phyloP scores from a whole-genome alignment of 176 grass and related monocot genomes.

The Oryza punctata region DNA sequence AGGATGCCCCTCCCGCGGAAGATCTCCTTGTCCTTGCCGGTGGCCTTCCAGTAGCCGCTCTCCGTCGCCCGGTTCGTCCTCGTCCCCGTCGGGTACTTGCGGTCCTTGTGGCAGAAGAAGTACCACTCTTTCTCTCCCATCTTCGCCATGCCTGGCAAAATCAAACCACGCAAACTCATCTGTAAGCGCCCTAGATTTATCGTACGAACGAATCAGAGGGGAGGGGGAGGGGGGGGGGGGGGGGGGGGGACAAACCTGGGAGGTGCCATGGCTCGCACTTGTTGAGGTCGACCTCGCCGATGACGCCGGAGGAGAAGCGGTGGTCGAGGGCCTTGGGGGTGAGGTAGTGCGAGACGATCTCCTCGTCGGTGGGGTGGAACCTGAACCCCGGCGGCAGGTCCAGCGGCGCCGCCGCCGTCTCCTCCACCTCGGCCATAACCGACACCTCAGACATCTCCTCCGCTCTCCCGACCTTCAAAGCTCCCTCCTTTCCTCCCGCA shows the following conservation, averaged over 20 bases:
- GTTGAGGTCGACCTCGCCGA: constrained; percentile 97
- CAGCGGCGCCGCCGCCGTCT: constrained; percentile 39
- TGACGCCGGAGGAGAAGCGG: constrained; percentile 56
- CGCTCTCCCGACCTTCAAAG: not conserved
- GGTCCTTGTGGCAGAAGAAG: constrained; percentile 94
- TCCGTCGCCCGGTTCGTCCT: constrained; percentile 91
- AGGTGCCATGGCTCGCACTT: constrained; percentile 97
- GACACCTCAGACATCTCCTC: constrained; percentile 56
- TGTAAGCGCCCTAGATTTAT: not conserved
- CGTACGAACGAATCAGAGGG: no score
- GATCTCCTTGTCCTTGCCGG: constrained; percentile 99
- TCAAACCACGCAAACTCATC: not conserved
- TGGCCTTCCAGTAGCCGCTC: constrained; percentile 96
- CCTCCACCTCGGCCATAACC: constrained; percentile 55
- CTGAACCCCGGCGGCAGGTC: constrained; percentile 91
- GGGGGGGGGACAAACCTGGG: constrained; percentile 48
- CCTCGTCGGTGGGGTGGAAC: constrained; percentile 96
- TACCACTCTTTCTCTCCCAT: constrained; percentile 95
- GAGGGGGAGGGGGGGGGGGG: no score
- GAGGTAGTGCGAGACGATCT: constrained; percentile 95
- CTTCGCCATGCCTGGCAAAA: constrained; percentile 64
- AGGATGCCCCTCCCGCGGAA: constrained; percentile 57
- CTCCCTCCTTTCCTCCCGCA: not conserved
- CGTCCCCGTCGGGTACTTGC: constrained; percentile 95
- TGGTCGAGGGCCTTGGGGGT: constrained; percentile 56